These are phyloP conservation scores for Lathyrus sativus DNA, from an alignment of 306 rosid genomes.

Conservation along the genomic window DNA sequence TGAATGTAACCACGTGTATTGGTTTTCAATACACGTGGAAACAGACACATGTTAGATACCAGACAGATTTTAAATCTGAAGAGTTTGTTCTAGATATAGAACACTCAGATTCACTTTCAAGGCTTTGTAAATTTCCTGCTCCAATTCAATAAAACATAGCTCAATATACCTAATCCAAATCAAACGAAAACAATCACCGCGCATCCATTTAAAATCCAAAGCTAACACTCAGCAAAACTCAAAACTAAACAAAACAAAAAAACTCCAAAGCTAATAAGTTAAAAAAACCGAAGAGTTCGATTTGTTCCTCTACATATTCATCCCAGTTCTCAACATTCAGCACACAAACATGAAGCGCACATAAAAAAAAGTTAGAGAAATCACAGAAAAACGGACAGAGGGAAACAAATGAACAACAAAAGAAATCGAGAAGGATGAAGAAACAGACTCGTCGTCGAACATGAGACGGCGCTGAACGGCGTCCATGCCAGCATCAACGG, in stretches of 20 bases:
- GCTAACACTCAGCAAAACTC: background rate
- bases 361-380: background rate
- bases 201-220: background rate
- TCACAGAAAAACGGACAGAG: background rate
- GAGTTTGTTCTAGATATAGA: background rate
- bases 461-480: conserved; percentile 98
- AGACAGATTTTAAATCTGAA: background rate
- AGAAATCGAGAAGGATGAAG: background rate
- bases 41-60: background rate
- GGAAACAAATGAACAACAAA: background rate
- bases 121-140: background rate
- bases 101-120: background rate
- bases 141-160: background rate
- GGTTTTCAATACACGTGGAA: too few species aligned
- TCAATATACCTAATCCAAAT: background rate
- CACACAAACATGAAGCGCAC: background rate
- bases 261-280: background rate
- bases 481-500: conserved; percentile 79
- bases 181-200: conserved; percentile 9
- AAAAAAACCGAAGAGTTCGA: background rate
- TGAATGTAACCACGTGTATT: background rate
- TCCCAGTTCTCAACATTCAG: background rate
- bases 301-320: background rate
- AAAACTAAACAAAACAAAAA: too few species aligned
- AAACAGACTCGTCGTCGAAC: conserved; percentile 92